phyloP scores from a whole-genome alignment of 2,329 filamentous ascomycete genomes.

The Fusarium agapanthi region DNA sequence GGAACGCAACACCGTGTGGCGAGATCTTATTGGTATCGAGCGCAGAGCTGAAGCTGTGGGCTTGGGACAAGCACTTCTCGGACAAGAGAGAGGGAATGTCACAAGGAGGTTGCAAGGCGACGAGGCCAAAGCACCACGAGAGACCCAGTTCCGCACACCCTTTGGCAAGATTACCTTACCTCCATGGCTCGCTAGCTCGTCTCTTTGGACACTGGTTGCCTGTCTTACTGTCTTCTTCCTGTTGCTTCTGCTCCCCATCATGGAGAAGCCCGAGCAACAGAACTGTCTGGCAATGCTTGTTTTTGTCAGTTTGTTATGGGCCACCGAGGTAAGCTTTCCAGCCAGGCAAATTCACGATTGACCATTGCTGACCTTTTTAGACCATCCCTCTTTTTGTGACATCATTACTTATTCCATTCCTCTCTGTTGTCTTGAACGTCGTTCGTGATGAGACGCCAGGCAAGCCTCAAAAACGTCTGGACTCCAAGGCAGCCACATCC shows the following conservation, averaged over 20 bases:
- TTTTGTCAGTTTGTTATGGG: conserved; percentile 94
- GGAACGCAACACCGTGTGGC: conserved; percentile 98
- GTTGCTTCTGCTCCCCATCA: conserved; percentile 79
- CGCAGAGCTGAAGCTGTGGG: conserved; percentile 93
- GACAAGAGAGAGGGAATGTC: conserved; percentile 73
- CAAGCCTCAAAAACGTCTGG: conserved; percentile 72
- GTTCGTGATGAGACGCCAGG: conserved; percentile 74
- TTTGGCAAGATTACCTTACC: conserved; percentile 81
- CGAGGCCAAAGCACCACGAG: conserved; percentile 68
- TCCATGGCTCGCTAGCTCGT: conserved; percentile 82
- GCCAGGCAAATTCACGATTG: neutral
- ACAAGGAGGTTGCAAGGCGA: conserved; percentile 85
- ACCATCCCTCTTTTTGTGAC: conserved; percentile 98
- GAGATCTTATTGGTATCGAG: conserved; percentile 98
- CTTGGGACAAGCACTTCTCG: conserved; percentile 84
- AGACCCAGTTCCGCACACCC: conserved; percentile 79
- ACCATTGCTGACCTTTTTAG: conserved; percentile 52
- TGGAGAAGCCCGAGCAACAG: conserved; percentile 89
- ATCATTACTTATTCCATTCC: conserved; percentile 90
- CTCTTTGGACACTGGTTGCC: conserved; percentile 77
- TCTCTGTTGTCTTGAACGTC: conserved; percentile 86
- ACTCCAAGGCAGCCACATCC: conserved; percentile 80
- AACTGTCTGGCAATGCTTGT: conserved; percentile 94
- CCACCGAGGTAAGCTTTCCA: conserved; percentile 77
- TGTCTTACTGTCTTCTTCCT: conserved; percentile 78